Base-by-base conservation (phyloP, 2,329 filamentous ascomycete genomes). In the Colletotrichum somersetense region DNA sequence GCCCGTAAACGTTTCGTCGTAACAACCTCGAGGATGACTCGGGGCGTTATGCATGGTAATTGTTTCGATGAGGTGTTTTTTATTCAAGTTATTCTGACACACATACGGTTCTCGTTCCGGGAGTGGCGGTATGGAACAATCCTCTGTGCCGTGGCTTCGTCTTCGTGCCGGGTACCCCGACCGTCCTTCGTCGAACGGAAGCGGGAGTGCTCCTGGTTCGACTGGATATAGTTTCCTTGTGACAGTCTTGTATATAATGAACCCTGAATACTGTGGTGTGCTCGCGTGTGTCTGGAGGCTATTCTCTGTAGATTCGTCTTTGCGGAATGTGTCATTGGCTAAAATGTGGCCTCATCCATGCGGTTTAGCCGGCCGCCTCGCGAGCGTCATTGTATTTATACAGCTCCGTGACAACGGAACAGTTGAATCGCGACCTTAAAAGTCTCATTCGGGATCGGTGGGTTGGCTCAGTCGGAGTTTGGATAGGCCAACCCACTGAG, bases 201-300 rank as follows among this genome's bases (percentile, higher is more conserved):
- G 16, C 12, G 7, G 50, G 14, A 53, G 23, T 3, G 12, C 7
- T 5, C 5, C 26, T 53, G 14, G 3, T 11, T 20, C 4, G 26
- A 11, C 7, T 2, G 8, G 2, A 20, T 10, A 7, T 3, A 30
- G 14, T 1, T 53, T 10, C 7, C 2, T 3, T 3, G 16, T 10
- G 2, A 18, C 26, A 5, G 5, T 10, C 16, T 33, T 11, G 12
- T 3, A 10, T 33, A 20, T 5, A 2, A 6, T 0, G 5, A 16
- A 6, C 16, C 2, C 16, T 20, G 14, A 2, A 26, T 33, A 20
- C 6, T 20, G 50, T 10, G 23, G 16, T 20, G 12, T 7, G 7
- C 26, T 10, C 6, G 8, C 0, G 7, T 33, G 3, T 33, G 16
- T 1, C 12, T 10, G 23, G 14, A 8, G 14, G 6, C 1, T 2